These are phyloP conservation scores for Penicillium sp. DNA, from an alignment of 2,329 filamentous ascomycete species.

Conservation along the genomic window DNA sequence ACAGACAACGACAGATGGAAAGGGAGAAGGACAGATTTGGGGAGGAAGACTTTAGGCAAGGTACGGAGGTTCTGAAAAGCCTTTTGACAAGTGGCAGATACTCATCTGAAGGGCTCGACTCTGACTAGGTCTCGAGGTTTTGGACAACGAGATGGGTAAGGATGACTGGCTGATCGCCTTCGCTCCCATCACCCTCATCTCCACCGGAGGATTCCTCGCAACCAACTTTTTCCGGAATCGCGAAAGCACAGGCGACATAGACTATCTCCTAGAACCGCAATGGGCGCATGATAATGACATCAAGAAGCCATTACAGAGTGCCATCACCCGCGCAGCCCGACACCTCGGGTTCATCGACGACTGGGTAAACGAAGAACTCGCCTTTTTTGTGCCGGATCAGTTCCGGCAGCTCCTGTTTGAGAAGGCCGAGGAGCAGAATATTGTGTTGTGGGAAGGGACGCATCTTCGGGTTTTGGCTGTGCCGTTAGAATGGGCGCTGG, in stretches of 20 bases:
- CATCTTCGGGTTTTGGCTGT: slow-evolving; percentile 37
- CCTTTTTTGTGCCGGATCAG: slow-evolving; percentile 34
- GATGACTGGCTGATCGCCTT: slow-evolving; percentile 37
- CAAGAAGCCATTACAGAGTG: slow-evolving; percentile 31
- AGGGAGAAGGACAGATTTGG: slow-evolving; percentile 17
- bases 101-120: not conserved
- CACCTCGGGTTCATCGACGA: slow-evolving; percentile 29
- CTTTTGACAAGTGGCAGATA: not conserved
- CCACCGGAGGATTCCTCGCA: slow-evolving; percentile 38
- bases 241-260: slow-evolving; percentile 38
- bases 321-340: slow-evolving; percentile 30
- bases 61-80: not conserved
- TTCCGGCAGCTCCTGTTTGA: slow-evolving; percentile 32
- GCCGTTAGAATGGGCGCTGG: slow-evolving; percentile 42
- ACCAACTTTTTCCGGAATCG: slow-evolving; percentile 36
- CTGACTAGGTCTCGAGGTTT: slow-evolving; percentile 32
- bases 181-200: slow-evolving; percentile 38
- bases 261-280: slow-evolving; percentile 40
- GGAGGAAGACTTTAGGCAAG: slow-evolving; percentile 18
- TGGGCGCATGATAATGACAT: slow-evolving; percentile 39
- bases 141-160: slow-evolving; percentile 37
- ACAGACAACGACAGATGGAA: slow-evolving; percentile 12
- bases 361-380: slow-evolving; percentile 41
- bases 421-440: slow-evolving; percentile 37
- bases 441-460: slow-evolving; percentile 35